phyloP scores from a whole-genome alignment of 1,284 basidiomycete species.

The Apiotrichum siamense region DNA sequence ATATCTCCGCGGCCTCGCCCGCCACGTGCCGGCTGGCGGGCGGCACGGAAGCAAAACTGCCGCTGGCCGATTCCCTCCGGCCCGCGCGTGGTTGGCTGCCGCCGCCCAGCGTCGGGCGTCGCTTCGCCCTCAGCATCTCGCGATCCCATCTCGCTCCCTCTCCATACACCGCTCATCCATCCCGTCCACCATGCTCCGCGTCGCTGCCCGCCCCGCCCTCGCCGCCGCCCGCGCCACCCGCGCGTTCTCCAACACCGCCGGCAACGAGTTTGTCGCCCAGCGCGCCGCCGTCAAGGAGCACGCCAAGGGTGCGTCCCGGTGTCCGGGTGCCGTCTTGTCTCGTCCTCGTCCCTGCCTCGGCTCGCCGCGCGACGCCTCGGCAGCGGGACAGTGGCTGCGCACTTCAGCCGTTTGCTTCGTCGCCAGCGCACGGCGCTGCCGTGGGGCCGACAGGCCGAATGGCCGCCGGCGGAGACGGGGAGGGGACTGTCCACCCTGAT shows the following conservation, averaged over 20 bases:
- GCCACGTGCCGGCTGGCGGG: no score
- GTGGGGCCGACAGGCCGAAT: no score
- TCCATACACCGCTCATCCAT: slow-evolving; percentile 7
- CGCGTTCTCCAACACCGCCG: slow-evolving; percentile 10
- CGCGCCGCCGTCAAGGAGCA: slow-evolving; percentile 35
- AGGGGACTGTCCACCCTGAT: neutral
- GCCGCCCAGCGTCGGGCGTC: neutral
- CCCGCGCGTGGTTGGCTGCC: neutral
- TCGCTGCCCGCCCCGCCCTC: slow-evolving; percentile 15
- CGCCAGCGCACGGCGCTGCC: no score
- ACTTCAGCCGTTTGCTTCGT: no score
- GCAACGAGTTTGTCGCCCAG: slow-evolving; percentile 37
- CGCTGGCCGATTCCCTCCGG: slow-evolving; percentile 2
- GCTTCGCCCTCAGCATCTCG: neutral
- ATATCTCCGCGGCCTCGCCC: no score
- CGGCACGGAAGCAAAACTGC: no score
- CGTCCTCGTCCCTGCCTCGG: neutral
- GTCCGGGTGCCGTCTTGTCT: neutral
- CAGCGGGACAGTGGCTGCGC: no score
- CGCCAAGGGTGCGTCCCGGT: slow-evolving; percentile 33
- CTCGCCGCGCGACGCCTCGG: neutral
- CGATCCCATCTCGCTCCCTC: neutral
- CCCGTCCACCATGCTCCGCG: slow-evolving; percentile 18
- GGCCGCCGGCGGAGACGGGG: no score
- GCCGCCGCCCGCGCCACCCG: slow-evolving; percentile 20